A percentile compares a stretch with the other conserved stretches of the same genome.
phyloP scores from a whole-genome alignment of 371 early-diverging fungal genomes.

The Batkoa obscura region DNA sequence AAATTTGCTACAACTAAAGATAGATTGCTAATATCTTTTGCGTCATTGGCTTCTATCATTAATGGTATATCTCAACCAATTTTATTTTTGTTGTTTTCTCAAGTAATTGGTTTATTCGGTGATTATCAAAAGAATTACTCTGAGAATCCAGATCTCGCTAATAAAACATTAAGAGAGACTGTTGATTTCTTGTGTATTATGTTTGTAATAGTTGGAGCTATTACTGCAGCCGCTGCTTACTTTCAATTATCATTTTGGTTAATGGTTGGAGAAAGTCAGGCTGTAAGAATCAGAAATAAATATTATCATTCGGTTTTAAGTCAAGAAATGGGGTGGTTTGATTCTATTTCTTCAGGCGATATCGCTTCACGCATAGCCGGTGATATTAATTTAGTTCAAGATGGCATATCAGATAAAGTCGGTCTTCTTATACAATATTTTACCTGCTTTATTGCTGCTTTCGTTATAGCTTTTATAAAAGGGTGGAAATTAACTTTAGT shows the following conservation, averaged over 20 bases:
- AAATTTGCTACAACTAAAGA: not conserved
- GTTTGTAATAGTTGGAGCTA: constrained; percentile 31
- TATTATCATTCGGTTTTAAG: constrained; percentile 34
- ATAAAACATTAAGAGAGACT: constrained; percentile 45
- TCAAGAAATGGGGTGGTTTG: constrained; percentile 56
- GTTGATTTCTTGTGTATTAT: constrained; percentile 21
- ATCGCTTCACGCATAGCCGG: constrained; percentile 36
- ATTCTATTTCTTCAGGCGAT: constrained; percentile 27
- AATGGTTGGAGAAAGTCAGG: constrained; percentile 22
- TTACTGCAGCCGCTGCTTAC: constrained; percentile 19
- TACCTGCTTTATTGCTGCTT: constrained; percentile 36
- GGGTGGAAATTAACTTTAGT: not conserved
- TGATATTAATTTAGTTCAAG: constrained; percentile 26
- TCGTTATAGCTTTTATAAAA: constrained; percentile 13
- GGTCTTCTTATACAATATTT: constrained; percentile 29
- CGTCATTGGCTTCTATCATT: not conserved
- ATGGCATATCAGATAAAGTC: constrained; percentile 43
- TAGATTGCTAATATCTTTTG: not conserved
- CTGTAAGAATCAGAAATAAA: constrained; percentile 21
- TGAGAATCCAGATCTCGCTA: constrained; percentile 38
- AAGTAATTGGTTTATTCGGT: constrained; percentile 2
- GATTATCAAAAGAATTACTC: constrained; percentile 17
- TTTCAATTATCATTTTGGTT: constrained; percentile 21
- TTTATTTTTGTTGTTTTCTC: not conserved
- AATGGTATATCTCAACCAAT: not conserved